phyloP scores from a whole-genome alignment of 495 filamentous ascomycete species.

The Penicillium antarcticum region DNA sequence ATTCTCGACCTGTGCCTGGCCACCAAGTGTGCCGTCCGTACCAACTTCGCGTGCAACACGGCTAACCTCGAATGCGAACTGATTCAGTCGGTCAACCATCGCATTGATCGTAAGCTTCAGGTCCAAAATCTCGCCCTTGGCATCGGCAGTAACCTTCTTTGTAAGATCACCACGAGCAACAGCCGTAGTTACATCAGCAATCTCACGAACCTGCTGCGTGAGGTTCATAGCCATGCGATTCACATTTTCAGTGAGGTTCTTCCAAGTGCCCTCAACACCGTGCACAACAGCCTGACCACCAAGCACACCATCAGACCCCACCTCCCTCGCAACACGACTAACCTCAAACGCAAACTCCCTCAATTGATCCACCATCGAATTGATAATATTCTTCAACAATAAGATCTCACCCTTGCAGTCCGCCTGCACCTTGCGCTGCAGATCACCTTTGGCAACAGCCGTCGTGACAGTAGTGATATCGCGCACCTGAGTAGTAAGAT shows the following conservation, averaged over 20 bases:
- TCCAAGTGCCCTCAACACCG: slow-evolving; percentile 92
- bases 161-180: slow-evolving; percentile 87
- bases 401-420: slow-evolving; percentile 89
- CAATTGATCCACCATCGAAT: slow-evolving; percentile 91
- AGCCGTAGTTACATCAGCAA: slow-evolving; percentile 88
- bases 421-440: slow-evolving; percentile 87
- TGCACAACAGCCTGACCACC: slow-evolving; percentile 92
- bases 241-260: slow-evolving; percentile 88
- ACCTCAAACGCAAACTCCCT: slow-evolving; percentile 90
- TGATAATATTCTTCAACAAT: slow-evolving; percentile 86
- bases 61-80: slow-evolving; percentile 89
- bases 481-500: slow-evolving; percentile 86
- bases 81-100: slow-evolving; percentile 90
- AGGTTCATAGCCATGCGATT: slow-evolving; percentile 87
- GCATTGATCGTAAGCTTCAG: slow-evolving; percentile 90
- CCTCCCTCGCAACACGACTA: slow-evolving; percentile 85
- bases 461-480: slow-evolving; percentile 93
- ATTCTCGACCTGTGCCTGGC: slow-evolving; percentile 87
- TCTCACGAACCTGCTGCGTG: slow-evolving; percentile 82
- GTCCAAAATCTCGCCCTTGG: slow-evolving; percentile 88
- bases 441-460: slow-evolving; percentile 82
- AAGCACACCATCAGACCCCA: slow-evolving; percentile 83
- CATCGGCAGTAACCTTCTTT: slow-evolving; percentile 86
- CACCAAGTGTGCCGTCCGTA: slow-evolving; percentile 83
- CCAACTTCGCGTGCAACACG: slow-evolving; percentile 90